Percentiles rank a stretch among this genome's conserved stretches.
These are phyloP conservation scores for Chlamydomonas reinhardtii DNA, from an alignment of 163 green algal species.

Conservation along the genomic window DNA sequence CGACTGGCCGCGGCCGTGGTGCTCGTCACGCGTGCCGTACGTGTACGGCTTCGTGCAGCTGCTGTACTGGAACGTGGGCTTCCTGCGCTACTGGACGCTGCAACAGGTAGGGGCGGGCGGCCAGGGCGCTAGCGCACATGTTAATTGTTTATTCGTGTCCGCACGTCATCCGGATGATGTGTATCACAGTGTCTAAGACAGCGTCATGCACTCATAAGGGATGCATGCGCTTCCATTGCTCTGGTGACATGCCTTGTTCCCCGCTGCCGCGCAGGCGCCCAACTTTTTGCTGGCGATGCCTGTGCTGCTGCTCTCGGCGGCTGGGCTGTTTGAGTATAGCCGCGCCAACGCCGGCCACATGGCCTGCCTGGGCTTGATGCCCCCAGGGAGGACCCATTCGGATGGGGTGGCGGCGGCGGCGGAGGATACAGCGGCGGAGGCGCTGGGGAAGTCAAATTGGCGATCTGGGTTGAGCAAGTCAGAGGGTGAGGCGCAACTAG, in stretches of 20 bases:
- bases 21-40: conserved; percentile 68
- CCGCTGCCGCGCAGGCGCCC: conserved; percentile 76
- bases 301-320: conserved; percentile 64
- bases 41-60: conserved; percentile 88
- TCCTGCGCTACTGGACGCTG: conserved; percentile 85
- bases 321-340: conserved; percentile 44
- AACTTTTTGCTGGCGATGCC: conserved; percentile 90
- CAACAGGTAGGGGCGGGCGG: conserved; percentile 64
- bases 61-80: conserved; percentile 91
- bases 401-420: background rate
- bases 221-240: no score
- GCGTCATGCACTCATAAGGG: no score
- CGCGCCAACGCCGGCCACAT: conserved; percentile 6
- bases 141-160: no score
- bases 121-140: no score
- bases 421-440: background rate
- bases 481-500: no score
- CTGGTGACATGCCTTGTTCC: background rate
- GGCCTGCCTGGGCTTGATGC: background rate
- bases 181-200: no score
- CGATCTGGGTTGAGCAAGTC: no score
- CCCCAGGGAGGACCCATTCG: background rate
- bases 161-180: no score
- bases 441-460: no score
- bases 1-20: conserved; percentile 72